A percentile compares a stretch with the other conserved stretches of the same genome.
Conservation (phyloP, 1,284 basidiomycete species). For the Cutaneotrichosporon cavernicola region DNA sequence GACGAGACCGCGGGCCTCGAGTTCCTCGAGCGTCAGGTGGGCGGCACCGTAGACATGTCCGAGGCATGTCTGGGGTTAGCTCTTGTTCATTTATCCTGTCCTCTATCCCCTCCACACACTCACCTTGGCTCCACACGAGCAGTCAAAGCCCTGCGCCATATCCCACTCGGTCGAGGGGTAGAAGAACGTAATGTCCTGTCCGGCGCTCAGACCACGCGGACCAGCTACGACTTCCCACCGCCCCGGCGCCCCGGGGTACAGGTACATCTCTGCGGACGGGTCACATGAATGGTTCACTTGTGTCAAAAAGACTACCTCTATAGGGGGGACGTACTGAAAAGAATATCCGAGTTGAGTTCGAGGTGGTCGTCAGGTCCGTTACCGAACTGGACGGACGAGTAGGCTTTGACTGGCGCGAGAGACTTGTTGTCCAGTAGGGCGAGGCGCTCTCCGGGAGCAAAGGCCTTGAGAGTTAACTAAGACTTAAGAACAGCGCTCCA, state of each 20-base stretch:
- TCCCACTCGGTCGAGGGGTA: constrained; percentile 71
- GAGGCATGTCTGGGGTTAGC: constrained; percentile 48
- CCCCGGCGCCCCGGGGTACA: constrained; percentile 55
- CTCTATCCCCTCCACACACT: constrained; percentile 19
- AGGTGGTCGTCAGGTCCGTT: constrained; percentile 59
- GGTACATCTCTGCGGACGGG: constrained; percentile 61
- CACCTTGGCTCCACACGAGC: constrained; percentile 57
- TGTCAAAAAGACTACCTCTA: constrained; percentile 1
- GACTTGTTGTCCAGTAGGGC: constrained; percentile 42
- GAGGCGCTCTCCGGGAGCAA: constrained; percentile 38
- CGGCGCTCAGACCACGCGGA: constrained; percentile 45
- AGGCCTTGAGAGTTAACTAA: constrained; percentile 33
- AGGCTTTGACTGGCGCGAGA: constrained; percentile 48
- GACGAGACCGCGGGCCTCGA: constrained; percentile 47
- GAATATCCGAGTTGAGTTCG: constrained; percentile 65
- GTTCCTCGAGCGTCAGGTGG: constrained; percentile 42
- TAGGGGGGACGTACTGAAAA: constrained; percentile 54
- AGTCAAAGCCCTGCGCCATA: constrained; percentile 66
- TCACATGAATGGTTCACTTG: constrained; percentile 68
- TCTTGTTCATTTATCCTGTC: not conserved
- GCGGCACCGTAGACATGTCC: constrained; percentile 54
- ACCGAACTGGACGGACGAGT: constrained; percentile 53
- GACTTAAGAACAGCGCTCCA: not conserved
- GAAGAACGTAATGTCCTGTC: constrained; percentile 61
- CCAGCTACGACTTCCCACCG: constrained; percentile 56